Conservation (phyloP, 345 rosid genomes). For the Conringia planisiliqua region DNA sequence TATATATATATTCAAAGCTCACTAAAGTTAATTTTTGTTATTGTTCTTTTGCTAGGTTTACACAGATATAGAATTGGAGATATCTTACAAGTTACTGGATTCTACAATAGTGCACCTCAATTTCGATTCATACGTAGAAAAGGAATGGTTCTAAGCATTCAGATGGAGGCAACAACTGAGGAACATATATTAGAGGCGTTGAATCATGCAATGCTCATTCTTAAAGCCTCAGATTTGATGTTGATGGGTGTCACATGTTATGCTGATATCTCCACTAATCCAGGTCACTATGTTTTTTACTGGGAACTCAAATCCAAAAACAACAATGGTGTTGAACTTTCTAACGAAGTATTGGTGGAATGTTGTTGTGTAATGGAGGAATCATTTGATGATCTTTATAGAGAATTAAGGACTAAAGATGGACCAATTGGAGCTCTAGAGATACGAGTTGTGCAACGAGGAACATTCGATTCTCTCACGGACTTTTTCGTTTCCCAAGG, state of each 20-base stretch:
- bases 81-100: slow-evolving; percentile 55
- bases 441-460: too few relatives aligned
- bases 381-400: slow-evolving; percentile 44
- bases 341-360: slow-evolving; percentile 41
- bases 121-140: slow-evolving; percentile 49
- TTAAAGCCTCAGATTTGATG: slow-evolving; percentile 41
- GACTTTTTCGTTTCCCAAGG: too few relatives aligned
- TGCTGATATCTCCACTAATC: slow-evolving; percentile 43
- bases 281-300: slow-evolving; percentile 52
- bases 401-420: slow-evolving; percentile 38
- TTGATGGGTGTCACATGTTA: slow-evolving; percentile 49
- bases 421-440: too few relatives aligned
- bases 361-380: slow-evolving; percentile 58
- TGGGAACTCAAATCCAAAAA: slow-evolving; percentile 7
- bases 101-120: slow-evolving; percentile 56
- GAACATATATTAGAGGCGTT: slow-evolving; percentile 57
- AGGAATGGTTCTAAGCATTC: slow-evolving; percentile 45
- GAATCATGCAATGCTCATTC: slow-evolving; percentile 31
- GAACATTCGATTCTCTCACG: too few relatives aligned
- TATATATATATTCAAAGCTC: neutral
- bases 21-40: too few relatives aligned
- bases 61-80: slow-evolving; percentile 41
- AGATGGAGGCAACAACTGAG: slow-evolving; percentile 58
- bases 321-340: slow-evolving; percentile 23
- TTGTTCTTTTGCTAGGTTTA: neutral